Evolutionary conservation across 2,329 filamentous ascomycete genomes (phyloP).

Genomic region (Botrytis byssoidea): DNA sequence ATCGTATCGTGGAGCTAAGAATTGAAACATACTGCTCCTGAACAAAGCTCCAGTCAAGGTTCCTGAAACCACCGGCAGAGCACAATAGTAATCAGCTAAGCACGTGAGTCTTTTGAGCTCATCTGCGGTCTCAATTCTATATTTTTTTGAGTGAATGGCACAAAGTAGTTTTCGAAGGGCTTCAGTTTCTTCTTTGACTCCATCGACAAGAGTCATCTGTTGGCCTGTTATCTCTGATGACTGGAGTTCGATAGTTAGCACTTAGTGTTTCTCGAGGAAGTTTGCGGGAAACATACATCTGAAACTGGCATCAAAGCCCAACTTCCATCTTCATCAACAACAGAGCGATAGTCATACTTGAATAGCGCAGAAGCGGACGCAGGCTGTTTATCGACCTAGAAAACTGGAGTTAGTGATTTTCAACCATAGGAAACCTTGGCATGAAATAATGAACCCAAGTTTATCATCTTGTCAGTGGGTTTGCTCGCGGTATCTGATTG

Average conservation of each 20-base stretch:
- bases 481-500: neutral
- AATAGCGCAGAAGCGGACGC: neutral
- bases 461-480: neutral
- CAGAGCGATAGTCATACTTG: neutral
- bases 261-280: rapidly evolving
- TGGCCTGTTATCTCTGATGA: neutral
- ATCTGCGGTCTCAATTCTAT: neutral
- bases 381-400: neutral
- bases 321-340: neutral
- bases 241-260: neutral
- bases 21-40: neutral
- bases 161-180: neutral
- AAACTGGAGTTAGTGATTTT: neutral
- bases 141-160: neutral
- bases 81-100: neutral
- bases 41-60: neutral
- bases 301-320: neutral
- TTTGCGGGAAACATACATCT: neutral
- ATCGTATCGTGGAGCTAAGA: neutral
- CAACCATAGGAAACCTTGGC: neutral
- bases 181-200: neutral
- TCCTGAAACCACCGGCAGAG: neutral
- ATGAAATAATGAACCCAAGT: neutral
- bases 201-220: neutral
- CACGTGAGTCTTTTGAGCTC: neutral